A percentile compares a stretch with the other conserved stretches of the same genome.
Conservation (phyloP, 805 yeast genomes). For the Pichia insulana region DNA sequence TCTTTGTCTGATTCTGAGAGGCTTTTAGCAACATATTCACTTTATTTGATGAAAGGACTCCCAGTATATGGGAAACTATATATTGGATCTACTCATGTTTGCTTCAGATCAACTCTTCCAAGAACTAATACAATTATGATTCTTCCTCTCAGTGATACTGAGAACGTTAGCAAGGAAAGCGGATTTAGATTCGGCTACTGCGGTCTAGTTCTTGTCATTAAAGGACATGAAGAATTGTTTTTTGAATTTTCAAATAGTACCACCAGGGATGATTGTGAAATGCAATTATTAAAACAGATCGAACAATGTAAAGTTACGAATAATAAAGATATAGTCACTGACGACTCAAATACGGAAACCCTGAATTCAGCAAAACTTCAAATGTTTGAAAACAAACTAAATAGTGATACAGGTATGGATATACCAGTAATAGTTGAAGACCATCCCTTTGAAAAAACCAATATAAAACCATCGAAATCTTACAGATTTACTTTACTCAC, state of each 20-base stretch:
- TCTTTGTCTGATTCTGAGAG: constrained; percentile 44
- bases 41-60: constrained; percentile 58
- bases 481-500: constrained; percentile 65
- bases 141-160: constrained; percentile 67
- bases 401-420: constrained; percentile 50
- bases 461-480: constrained; percentile 45
- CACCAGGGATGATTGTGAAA: constrained; percentile 67
- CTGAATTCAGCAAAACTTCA: constrained; percentile 52
- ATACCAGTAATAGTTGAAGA: constrained; percentile 65
- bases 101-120: constrained; percentile 73
- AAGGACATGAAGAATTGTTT: constrained; percentile 68
- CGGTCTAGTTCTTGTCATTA: constrained; percentile 60
- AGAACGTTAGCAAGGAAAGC: constrained; percentile 55
- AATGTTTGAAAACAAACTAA: constrained; percentile 59
- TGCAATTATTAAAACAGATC: constrained; percentile 40
- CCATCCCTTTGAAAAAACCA: constrained; percentile 34
- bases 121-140: constrained; percentile 76
- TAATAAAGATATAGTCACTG: constrained; percentile 8
- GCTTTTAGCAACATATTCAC: constrained; percentile 60
- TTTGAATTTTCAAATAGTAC: constrained; percentile 63
- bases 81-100: constrained; percentile 57
- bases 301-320: constrained; percentile 30
- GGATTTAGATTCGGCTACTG: constrained; percentile 64
- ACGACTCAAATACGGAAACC: constrained; percentile 21
- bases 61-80: constrained; percentile 83